Conservation (phyloP, 176 grass and related monocot genomes). For the Elymus sibiricus region DNA sequence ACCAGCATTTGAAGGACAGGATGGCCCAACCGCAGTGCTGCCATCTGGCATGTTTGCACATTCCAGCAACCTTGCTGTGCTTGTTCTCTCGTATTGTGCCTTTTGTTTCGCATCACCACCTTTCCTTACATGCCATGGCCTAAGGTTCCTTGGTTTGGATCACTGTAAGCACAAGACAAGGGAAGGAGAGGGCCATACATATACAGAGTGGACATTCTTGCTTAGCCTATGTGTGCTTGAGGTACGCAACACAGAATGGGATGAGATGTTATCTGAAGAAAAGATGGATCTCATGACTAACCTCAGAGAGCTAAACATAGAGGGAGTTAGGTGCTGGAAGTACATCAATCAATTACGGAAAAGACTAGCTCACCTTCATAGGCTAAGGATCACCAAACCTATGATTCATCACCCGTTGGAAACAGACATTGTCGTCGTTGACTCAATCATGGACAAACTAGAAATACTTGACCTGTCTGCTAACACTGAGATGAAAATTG, state of each 20-base stretch:
- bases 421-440: neutral
- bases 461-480: neutral
- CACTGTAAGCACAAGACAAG: too few species aligned
- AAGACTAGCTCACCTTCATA: neutral
- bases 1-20: neutral
- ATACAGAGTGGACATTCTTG: neutral
- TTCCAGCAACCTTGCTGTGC: neutral
- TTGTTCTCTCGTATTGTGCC: neutral
- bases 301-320: too few species aligned
- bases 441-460: neutral
- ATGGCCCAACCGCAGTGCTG: neutral
- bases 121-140: too few species aligned
- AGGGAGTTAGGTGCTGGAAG: neutral
- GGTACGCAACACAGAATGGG: neutral
- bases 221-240: neutral
- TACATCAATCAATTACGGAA: neutral
- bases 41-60: neutral
- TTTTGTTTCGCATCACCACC: neutral
- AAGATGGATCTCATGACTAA: too few species aligned
- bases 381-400: neutral
- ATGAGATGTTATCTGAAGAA: neutral
- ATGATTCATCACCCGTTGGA: too few species aligned
- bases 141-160: too few species aligned
- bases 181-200: neutral
- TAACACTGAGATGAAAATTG: neutral